Conservation (phyloP, 345 rosid genomes). For the Sonneratia caseolaris region DNA sequence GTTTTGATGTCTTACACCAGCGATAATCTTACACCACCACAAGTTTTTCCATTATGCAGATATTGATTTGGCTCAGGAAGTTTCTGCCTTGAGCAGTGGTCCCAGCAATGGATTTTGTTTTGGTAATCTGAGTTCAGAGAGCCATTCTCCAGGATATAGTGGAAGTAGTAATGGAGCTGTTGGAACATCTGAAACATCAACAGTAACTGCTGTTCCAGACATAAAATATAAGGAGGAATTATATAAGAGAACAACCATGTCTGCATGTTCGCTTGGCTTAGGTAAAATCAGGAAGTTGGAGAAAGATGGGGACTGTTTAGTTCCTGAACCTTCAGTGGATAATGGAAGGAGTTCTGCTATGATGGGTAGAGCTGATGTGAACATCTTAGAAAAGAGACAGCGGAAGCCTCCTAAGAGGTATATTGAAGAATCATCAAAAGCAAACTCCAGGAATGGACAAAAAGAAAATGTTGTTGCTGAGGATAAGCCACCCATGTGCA, state of each 20-base stretch:
- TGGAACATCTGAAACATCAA: slow-evolving; percentile 45
- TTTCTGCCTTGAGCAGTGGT: slow-evolving; percentile 27
- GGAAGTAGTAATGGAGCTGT: slow-evolving; percentile 34
- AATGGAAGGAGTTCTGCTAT: slow-evolving; percentile 25
- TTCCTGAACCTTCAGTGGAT: slow-evolving; percentile 22
- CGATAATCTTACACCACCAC: background rate
- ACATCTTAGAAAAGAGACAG: slow-evolving; percentile 30
- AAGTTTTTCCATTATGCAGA: slow-evolving; percentile 30
- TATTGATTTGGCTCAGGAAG: slow-evolving; percentile 41
- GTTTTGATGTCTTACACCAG: background rate
- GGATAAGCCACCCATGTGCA: slow-evolving; percentile 12
- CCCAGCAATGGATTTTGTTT: slow-evolving; percentile 18
- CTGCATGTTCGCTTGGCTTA: slow-evolving; percentile 12
- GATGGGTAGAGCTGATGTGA: slow-evolving; percentile 10
- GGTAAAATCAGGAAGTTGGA: slow-evolving; percentile 25
- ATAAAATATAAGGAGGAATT: slow-evolving; percentile 28
- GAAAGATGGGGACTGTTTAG: slow-evolving; percentile 22
- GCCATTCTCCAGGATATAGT: slow-evolving; percentile 60
- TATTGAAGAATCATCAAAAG: slow-evolving; percentile 36
- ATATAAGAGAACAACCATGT: slow-evolving; percentile 11
- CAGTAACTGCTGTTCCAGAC: slow-evolving; percentile 24
- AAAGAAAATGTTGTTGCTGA: slow-evolving; percentile 11
- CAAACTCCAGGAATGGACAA: slow-evolving; percentile 8
- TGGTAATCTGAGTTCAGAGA: slow-evolving; percentile 43
- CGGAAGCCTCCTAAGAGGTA: slow-evolving; percentile 42